These are phyloP conservation scores for Geranomyces michiganensis DNA, from an alignment of 192 early-diverging fungal genomes.

Conservation along the genomic window DNA sequence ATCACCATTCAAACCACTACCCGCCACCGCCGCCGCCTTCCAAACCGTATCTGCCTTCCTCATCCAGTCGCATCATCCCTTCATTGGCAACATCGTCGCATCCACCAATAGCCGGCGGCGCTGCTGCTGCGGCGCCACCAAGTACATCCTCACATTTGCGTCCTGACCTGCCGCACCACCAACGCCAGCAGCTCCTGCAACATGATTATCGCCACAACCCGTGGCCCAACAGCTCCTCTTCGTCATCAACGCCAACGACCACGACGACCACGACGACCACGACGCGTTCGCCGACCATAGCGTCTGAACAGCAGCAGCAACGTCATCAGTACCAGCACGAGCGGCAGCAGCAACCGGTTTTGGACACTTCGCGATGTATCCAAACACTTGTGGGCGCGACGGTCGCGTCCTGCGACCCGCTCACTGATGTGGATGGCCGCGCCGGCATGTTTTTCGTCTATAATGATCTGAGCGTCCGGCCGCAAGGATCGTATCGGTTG, in stretches of 20 bases:
- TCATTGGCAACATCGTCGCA: too few relatives aligned
- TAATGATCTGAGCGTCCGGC: constrained; percentile 42
- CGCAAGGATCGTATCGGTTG: constrained; percentile 41
- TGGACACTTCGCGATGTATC: constrained; percentile 1
- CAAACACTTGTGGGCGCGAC: constrained; percentile 44
- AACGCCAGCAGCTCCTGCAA: not conserved
- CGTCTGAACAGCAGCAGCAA: not conserved
- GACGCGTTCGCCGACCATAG: not conserved
- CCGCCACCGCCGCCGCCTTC: too few relatives aligned
- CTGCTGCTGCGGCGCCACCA: too few relatives aligned
- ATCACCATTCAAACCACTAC: too few relatives aligned
- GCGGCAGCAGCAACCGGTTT: not conserved
- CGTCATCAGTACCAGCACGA: not conserved
- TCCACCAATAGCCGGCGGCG: too few relatives aligned
- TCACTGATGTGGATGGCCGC: constrained; percentile 35
- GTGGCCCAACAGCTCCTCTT: not conserved
- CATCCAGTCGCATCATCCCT: too few relatives aligned
- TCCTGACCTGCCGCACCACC: too few relatives aligned
- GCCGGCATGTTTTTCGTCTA: constrained; percentile 46
- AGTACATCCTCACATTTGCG: too few relatives aligned
- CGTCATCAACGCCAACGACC: not conserved
- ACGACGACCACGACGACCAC: not conserved
- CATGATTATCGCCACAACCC: not conserved
- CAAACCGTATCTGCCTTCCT: too few relatives aligned
- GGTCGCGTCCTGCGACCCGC: constrained; percentile 30